Evolutionary conservation across 192 early-diverging fungal species (phyloP), one percentile per base, ranked within the genome.

Genomic region (Kickxella alabastrina): DNA sequence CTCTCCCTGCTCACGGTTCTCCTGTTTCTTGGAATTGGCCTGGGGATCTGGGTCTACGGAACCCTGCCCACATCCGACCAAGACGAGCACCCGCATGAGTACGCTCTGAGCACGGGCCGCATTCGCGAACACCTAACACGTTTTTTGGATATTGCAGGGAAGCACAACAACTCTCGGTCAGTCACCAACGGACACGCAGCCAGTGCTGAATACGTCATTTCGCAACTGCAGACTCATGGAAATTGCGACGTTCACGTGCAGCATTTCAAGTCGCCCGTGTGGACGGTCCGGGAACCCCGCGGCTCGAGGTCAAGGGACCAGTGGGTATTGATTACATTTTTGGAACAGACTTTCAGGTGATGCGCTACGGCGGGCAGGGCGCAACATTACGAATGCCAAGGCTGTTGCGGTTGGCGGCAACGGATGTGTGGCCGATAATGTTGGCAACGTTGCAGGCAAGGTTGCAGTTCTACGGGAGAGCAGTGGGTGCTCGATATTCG

Each of bases 351-450:
- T 67, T 75, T 21, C 46, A 52, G 27, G 28, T 72, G 45, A 78
- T 85, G 66, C 78, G 84, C 25, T 82, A 82, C 36, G 80, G 80
- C 23, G 84, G 84, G 0, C 63, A 66, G 21, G 62, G 78, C 13
- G 70, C 84, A 59, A 42, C 2, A 70, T 85, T 22, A 45, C 46
- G 14, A 49, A 58, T n/a, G 79, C 76, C 8, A 17, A 45, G 9
- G 51, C 79, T n/a, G 64, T 62, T 0, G 65, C 53, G n/a, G 80
- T 82, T 3, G 62, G 49, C 1, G 46, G 75, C n/a, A 38, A 66
- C 43, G 79, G 75, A 2, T 83, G 82, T 42, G 22, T 48, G 19
- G 50, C 59, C 10, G 60, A 68, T 10, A 58, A 68, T n/a, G 52
- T 48, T 15, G 62, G 50, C 36, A 47, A 70, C n/a, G 77, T 83